Percentiles rank a stretch among this genome's conserved stretches.
phyloP scores from a whole-genome alignment of 768 basidiomycete genomes.

The Hebeloma cylindrosporum region DNA sequence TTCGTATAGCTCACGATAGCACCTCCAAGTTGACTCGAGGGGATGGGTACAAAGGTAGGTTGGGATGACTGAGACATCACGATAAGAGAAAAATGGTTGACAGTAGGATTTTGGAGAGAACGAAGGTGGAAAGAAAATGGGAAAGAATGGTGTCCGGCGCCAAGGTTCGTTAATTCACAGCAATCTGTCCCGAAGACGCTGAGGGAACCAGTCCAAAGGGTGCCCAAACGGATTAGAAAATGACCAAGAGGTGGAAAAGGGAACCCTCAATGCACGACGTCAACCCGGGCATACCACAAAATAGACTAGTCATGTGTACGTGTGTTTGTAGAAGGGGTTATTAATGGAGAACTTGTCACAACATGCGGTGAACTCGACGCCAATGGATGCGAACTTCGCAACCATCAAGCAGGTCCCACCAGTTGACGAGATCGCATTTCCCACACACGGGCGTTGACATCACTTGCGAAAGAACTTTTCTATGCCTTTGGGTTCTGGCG shows the following conservation, averaged over 20 bases:
- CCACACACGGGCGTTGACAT: conserved; percentile 6
- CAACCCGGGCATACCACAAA: not conserved
- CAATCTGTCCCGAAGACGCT: conserved; percentile 27
- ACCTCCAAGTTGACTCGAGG: conserved; percentile 33
- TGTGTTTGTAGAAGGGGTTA: conserved; percentile 14
- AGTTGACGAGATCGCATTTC: not conserved
- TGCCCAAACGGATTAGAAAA: conserved; percentile 20
- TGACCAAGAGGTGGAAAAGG: conserved; percentile 18
- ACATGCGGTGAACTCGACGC: conserved; percentile 1
- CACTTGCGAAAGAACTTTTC: conserved; percentile 42
- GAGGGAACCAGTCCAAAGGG: conserved; percentile 36
- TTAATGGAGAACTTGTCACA: conserved; percentile 10
- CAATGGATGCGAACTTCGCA: conserved; percentile 6
- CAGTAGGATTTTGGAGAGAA: conserved; percentile 2
- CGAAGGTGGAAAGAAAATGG: conserved; percentile 12
- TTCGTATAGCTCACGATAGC: conserved; percentile 34
- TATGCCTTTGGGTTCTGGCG: conserved; percentile 31
- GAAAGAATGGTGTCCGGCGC: conserved; percentile 42
- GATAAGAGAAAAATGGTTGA: conserved; percentile 8
- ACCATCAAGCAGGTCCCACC: conserved; percentile 15
- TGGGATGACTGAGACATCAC: conserved; percentile 20
- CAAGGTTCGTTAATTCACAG: conserved; percentile 24
- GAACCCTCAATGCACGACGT: conserved; percentile 15
- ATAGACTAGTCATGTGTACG: conserved; percentile 14
- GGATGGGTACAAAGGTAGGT: conserved; percentile 30